Percentiles rank a stretch among this genome's conserved stretches.
Evolutionary conservation across 202 grass and related monocot species (phyloP).

Genomic region (Panicum virgatum): DNA sequence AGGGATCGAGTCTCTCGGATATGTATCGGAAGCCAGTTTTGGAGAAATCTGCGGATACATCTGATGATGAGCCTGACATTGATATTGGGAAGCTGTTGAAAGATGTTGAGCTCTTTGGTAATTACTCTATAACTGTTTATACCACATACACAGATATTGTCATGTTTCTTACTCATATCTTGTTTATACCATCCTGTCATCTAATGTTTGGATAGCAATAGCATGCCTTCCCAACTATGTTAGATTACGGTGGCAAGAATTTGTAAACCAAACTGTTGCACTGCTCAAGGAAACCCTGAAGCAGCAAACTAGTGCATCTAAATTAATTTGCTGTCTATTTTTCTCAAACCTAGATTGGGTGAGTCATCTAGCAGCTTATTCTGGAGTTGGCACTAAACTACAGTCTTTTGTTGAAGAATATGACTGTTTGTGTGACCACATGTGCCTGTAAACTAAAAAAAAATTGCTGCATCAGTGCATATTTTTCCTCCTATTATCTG

Average conservation of each 20-base stretch:
- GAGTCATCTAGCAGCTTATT: background rate
- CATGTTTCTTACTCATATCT: background rate
- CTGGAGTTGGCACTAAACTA: background rate
- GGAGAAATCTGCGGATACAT: conserved; percentile 40
- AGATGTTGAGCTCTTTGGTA: conserved; percentile 89
- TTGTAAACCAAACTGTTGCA: background rate
- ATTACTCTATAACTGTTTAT: conserved; percentile 20
- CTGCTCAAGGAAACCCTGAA: conserved; percentile 7
- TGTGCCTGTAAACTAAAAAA: background rate
- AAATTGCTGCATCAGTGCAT: background rate
- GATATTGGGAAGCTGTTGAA: conserved; percentile 87
- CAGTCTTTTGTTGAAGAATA: background rate
- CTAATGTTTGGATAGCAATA: background rate
- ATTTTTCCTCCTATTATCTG: background rate
- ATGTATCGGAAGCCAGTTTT: conserved; percentile 65
- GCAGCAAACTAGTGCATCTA: background rate
- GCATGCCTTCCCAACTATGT: background rate
- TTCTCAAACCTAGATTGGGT: background rate
- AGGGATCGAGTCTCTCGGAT: conserved; percentile 74
- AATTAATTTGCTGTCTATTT: background rate
- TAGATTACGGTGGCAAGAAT: background rate
- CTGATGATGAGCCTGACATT: conserved; percentile 76
- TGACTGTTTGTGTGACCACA: background rate
- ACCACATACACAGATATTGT: background rate
- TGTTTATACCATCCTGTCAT: background rate